Conservation (phyloP, 2,329 filamentous ascomycete species). For the Emergomyces orientalis region DNA sequence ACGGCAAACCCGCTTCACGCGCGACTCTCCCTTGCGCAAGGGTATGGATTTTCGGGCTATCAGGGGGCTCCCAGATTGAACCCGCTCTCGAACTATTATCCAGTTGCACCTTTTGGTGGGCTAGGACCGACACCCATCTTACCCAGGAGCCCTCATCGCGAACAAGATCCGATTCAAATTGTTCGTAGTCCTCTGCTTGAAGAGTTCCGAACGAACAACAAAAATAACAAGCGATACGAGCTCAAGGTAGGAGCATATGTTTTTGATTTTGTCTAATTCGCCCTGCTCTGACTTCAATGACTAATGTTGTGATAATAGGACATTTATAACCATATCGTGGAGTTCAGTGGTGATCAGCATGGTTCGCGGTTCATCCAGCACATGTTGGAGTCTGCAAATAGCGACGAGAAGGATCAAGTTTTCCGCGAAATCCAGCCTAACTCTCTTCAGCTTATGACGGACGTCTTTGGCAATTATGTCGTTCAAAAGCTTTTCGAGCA, state of each 20-base stretch:
- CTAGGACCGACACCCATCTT: conserved; percentile 26
- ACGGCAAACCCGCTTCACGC: conserved; percentile 22
- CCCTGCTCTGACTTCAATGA: neutral
- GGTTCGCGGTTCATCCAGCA: conserved; percentile 92
- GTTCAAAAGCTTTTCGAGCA: conserved; percentile 98
- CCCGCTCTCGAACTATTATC: conserved; percentile 30
- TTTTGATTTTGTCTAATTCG: neutral
- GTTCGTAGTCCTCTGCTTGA: conserved; percentile 65
- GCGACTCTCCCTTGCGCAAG: conserved; percentile 22
- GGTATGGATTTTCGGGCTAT: conserved; percentile 26
- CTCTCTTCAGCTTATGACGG: conserved; percentile 80
- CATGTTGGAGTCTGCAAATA: conserved; percentile 85
- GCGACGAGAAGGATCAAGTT: conserved; percentile 86
- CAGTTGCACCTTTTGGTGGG: conserved; percentile 24
- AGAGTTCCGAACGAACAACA: conserved; percentile 68
- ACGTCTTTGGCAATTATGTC: conserved; percentile 97
- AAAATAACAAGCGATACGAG: conserved; percentile 61
- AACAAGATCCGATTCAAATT: conserved; percentile 51
- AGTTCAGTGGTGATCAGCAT: conserved; percentile 92
- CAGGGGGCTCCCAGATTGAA: conserved; percentile 25
- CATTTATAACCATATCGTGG: conserved; percentile 77
- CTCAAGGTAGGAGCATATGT: conserved; percentile 50
- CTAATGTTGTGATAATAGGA: conserved; percentile 41
- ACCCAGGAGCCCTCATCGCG: conserved; percentile 40
- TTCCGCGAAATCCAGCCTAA: conserved; percentile 83